Conservation (phyloP, 345 rosid genomes). For the Salix koriyanagi region DNA sequence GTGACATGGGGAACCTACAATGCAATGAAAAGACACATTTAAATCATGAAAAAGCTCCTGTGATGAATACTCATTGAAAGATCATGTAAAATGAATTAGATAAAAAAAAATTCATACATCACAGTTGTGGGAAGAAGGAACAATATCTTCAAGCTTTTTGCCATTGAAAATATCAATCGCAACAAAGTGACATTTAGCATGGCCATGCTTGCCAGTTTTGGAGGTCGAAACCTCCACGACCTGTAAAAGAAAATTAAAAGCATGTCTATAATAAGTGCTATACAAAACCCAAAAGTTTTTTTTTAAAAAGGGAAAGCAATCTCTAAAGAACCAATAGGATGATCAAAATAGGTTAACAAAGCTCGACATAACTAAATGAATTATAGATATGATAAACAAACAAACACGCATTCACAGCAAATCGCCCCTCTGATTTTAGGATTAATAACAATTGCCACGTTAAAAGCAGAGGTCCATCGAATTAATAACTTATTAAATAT, state of each 20-base stretch:
- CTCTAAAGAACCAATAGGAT: background rate
- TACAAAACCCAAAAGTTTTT: background rate
- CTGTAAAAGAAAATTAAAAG: conserved; percentile 5
- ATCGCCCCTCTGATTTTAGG: background rate
- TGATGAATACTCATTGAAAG: background rate
- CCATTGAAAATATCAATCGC: conserved; percentile 33
- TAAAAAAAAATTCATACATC: conserved; percentile 14
- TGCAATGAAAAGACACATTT: no score
- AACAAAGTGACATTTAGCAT: conserved; percentile 35
- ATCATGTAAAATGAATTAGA: background rate
- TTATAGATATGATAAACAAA: background rate
- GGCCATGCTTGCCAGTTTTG: conserved; percentile 37
- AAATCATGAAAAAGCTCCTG: background rate
- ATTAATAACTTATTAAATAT: no score
- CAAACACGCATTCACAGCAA: background rate
- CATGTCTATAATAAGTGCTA: background rate
- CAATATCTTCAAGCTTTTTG: conserved; percentile 35
- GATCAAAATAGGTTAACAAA: background rate
- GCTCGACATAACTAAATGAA: background rate
- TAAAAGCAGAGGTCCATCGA: no score
- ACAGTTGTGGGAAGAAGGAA: conserved; percentile 37
- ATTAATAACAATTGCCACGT: background rate
- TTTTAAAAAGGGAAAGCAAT: background rate
- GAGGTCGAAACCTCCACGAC: conserved; percentile 35
- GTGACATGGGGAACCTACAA: conserved; percentile 32